Evolutionary conservation across 176 grass and related monocot genomes (phyloP), one percentile per base, ranked within the genome.

Genomic region (Phoenix dactylifera): DNA sequence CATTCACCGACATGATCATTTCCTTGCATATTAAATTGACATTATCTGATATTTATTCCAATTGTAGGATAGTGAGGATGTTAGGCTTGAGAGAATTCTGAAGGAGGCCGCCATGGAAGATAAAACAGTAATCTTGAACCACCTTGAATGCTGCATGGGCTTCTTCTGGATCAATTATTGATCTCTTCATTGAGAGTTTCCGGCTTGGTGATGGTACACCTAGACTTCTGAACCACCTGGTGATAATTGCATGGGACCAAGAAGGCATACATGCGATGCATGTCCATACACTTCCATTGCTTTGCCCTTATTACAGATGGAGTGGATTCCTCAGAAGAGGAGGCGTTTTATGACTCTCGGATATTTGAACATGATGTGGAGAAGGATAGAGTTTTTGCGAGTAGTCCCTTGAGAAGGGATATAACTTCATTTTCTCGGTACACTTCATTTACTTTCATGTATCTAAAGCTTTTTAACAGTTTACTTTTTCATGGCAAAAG

Each of bases 281-380:
- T 77, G 6, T 59, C 63, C 20, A 87, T 87, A 55, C 88, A 87
- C 64, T 24, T 57, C 54, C 73, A 87, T 23, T 92, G 88, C 65
- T 92, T 78, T 59, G 68, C 79, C 29, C 79, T 92, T 59, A 57
- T 18, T 32, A 86, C 79, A 4, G 57, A 80, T 22, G 62, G 67
- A 50, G 65, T 78, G 20, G 77, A 92, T 48, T 87, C 87, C 62
- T 92, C 77, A 39, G 29, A 65, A 65, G 88, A 92, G 57, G 81
- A 87, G n/a, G 66, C 80, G 20, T 48, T 92, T 92, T 49, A 69
- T 75, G 70, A 79, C 88, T 57, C 15, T 67, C 60, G 83, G 88
- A 6, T 92, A 92, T 80, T 64, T 92, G 32, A 64, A 76, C 35
- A 87, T 92, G 88, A 92, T 92, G 88, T 92, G 88, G 88, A 82